These are phyloP conservation scores for Nakazawaea ishiwadae DNA, from an alignment of 805 yeast species.

Conservation along the genomic window DNA sequence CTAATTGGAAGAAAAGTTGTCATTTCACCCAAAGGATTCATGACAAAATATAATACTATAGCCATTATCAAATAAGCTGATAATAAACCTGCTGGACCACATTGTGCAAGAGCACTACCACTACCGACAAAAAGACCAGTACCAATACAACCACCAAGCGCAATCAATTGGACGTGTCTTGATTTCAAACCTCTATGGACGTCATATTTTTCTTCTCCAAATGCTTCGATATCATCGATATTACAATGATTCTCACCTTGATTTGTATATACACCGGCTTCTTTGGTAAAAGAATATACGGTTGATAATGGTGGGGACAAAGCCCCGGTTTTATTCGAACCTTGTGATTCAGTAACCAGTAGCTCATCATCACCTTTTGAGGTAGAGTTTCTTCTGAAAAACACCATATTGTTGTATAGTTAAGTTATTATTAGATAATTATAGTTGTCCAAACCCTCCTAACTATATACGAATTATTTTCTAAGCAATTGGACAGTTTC, in stretches of 20 bases:
- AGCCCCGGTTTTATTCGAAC: no score
- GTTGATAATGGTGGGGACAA: no score
- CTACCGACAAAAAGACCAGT: conserved; percentile 53
- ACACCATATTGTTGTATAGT: no score
- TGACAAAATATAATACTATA: conserved; percentile 58
- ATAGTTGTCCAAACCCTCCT: no score
- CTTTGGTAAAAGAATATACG: conserved; percentile 9
- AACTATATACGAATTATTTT: no score
- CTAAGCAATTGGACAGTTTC: no score
- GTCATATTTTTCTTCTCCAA: conserved; percentile 11
- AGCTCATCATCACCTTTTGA: no score
- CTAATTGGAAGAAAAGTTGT: conserved; percentile 57
- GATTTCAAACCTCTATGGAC: conserved; percentile 38
- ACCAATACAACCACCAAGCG: conserved; percentile 70
- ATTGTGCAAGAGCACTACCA: conserved; percentile 33
- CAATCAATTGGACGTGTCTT: conserved; percentile 58
- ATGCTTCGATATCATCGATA: conserved; percentile 8
- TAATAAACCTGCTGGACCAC: conserved; percentile 40
- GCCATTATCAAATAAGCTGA: conserved; percentile 61
- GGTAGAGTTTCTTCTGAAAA: no score
- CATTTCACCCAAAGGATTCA: conserved; percentile 64
- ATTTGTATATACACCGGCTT: conserved; percentile 12
- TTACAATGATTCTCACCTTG: conserved; percentile 4
- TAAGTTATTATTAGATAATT: no score
- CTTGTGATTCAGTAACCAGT: no score